Conservation (phyloP, 805 yeast genomes). For the Lipomyces starkeyi region DNA sequence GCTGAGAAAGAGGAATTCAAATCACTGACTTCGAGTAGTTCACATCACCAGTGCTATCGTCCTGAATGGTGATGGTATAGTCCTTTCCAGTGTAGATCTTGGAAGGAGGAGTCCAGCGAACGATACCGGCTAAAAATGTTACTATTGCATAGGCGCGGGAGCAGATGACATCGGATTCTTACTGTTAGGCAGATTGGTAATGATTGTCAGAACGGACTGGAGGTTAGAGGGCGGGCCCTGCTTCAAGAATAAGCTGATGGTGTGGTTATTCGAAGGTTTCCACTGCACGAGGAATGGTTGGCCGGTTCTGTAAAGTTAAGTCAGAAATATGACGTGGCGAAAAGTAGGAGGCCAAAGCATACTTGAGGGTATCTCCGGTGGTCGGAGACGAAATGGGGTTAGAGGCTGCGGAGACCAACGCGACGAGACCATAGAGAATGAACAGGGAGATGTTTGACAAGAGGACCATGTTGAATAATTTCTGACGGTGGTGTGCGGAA, state of each 20-base stretch:
- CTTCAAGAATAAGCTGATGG: slow-evolving; percentile 44
- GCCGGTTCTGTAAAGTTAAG: slow-evolving; percentile 24
- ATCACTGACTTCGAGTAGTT: slow-evolving; percentile 48
- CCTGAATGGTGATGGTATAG: slow-evolving; percentile 47
- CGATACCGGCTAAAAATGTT: slow-evolving; percentile 43
- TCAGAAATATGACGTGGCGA: background rate
- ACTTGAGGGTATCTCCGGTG: slow-evolving; percentile 28
- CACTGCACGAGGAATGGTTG: slow-evolving; percentile 35
- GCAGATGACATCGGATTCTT: background rate
- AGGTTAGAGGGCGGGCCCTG: slow-evolving; percentile 46
- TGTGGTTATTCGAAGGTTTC: slow-evolving; percentile 38
- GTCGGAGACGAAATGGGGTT: slow-evolving; percentile 35
- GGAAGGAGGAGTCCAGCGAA: slow-evolving; percentile 48
- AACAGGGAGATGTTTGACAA: slow-evolving; percentile 7
- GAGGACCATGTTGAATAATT: slow-evolving; percentile 5
- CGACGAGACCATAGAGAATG: slow-evolving; percentile 23
- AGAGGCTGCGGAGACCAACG: slow-evolving; percentile 19
- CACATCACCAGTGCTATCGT: slow-evolving; percentile 41
- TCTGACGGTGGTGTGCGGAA: background rate
- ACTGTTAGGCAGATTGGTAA: slow-evolving; percentile 44
- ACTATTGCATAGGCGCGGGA: background rate
- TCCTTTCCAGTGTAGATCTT: slow-evolving; percentile 42
- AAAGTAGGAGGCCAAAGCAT: background rate
- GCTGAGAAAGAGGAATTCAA: background rate
- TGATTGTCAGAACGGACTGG: slow-evolving; percentile 46